phyloP scores from a whole-genome alignment of 2,329 filamentous ascomycete species.

The Neonectria hederae region DNA sequence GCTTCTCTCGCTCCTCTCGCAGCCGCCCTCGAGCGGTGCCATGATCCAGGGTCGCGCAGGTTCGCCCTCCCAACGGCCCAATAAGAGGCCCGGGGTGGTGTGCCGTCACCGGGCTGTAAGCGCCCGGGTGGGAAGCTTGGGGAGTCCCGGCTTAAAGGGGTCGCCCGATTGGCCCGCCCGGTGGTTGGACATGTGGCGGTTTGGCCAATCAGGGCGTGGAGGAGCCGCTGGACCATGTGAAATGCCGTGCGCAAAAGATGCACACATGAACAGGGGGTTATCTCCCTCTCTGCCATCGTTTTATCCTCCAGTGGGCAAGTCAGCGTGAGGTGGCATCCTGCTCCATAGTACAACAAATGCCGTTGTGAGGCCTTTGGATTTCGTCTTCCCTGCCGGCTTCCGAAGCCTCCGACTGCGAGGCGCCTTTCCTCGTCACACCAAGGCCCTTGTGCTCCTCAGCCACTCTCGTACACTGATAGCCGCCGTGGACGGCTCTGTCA shows the following conservation, averaged over 20 bases:
- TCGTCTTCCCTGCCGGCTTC: conserved; percentile 12
- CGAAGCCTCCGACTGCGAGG: conserved; percentile 14
- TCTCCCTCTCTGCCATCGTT: conserved; percentile 1
- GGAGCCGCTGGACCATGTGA: conserved; percentile 32
- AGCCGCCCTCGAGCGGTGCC: conserved; percentile 17
- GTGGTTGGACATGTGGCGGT: conserved; percentile 26
- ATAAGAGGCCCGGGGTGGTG: conserved; percentile 35
- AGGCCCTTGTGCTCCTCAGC: conserved; percentile 6
- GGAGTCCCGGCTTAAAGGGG: conserved; percentile 27
- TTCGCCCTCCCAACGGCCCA: conserved; percentile 31
- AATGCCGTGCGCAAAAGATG: conserved; percentile 32
- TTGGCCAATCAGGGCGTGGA: conserved; percentile 38
- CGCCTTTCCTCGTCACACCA: conserved; percentile 10
- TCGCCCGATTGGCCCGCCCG: conserved; percentile 41
- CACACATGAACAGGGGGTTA: not conserved
- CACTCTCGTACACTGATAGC: conserved; percentile 31
- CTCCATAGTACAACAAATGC: not conserved
- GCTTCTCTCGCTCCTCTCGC: not conserved
- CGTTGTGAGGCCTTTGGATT: not conserved
- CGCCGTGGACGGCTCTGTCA: conserved; percentile 29
- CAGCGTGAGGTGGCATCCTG: conserved; percentile 24
- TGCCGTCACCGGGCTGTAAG: conserved; percentile 42
- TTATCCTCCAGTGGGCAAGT: conserved; percentile 24
- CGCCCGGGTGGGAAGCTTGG: conserved; percentile 43
- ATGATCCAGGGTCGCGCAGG: conserved; percentile 22